These are phyloP conservation scores for Auriscalpium orientale DNA, from an alignment of 768 basidiomycete species.

Conservation along the genomic window DNA sequence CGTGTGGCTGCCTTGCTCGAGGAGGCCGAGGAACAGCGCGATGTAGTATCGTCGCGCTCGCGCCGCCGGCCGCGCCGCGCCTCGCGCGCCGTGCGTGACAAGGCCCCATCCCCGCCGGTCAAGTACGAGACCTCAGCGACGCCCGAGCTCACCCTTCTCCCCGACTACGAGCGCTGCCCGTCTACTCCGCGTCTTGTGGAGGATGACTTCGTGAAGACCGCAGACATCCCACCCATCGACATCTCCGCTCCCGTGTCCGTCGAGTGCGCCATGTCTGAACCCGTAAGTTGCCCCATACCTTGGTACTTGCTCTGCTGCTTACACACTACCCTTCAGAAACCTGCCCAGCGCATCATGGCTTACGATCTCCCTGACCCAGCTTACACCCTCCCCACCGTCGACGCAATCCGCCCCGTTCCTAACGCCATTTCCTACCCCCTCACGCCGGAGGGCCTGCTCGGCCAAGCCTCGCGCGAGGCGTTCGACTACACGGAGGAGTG, in stretches of 20 bases:
- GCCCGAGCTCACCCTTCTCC: neutral
- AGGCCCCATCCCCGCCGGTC: neutral
- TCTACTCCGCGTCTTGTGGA: neutral
- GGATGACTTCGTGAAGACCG: neutral
- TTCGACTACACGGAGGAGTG: too few species aligned
- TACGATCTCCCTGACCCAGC: neutral
- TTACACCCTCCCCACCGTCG: neutral
- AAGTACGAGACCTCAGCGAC: neutral
- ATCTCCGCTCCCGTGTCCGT: neutral
- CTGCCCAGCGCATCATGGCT: neutral
- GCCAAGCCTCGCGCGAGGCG: too few species aligned
- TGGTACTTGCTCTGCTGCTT: neutral
- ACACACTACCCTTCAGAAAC: neutral
- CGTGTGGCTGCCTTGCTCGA: neutral
- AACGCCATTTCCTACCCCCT: too few species aligned
- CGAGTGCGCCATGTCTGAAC: neutral
- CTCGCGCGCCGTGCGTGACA: neutral
- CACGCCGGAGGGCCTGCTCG: too few species aligned
- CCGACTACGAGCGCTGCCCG: neutral
- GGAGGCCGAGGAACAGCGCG: neutral
- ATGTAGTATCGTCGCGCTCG: neutral
- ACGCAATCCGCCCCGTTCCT: too few species aligned
- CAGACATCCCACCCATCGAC: neutral
- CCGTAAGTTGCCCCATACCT: neutral
- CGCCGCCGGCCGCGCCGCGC: neutral